Evolutionary conservation across 2,329 filamentous ascomycete genomes (phyloP), one percentile per base, ranked within the genome.

Genomic region (Mycosphaerella arachidis): DNA sequence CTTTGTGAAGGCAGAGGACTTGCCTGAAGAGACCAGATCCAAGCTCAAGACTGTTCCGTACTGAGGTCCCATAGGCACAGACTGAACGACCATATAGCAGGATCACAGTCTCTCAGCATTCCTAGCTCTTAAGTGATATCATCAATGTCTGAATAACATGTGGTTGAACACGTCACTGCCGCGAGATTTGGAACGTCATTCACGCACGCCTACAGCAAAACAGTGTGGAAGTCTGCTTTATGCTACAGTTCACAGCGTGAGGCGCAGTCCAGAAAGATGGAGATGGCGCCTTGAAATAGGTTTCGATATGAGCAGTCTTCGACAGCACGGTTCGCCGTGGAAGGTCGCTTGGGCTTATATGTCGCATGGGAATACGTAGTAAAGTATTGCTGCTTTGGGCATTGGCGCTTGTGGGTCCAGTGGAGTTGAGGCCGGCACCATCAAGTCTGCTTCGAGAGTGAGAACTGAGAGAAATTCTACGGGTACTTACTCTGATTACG

Each of bases 41-140:
- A 82, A 81, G 71, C 71, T 95, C 61, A 95, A 93, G 80, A 76
- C 83, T 63, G 83, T 94, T 27, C 82, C 88, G 50, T 86, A 86
- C 67, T 91, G 59, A 63, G 53, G n/a, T 40, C 27, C 24, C 30
- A 48, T 35, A 35, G 50, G 30, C 18, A 29, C 3, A 12, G 10
- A 50, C 24, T 30, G 8, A 33, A 16, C n/a, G 50, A 35, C 10
- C 13, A 16, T 31, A 30, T 27, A 43, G 37, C 40, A 8, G 3
- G 1, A 8, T 18, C 9, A n/a, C 13, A 18, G 3, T 43, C 13
- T 43, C 40, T 43, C 40, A n/a, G 10, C 37, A 43, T 5, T n/a
- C 40, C 40, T 43, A 43, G 40, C 16, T 43, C 40, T 43, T 43
- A 1, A 13, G 16, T n/a, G 10, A 13, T 13, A 16, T 40, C 37